Percentiles rank a stretch among this genome's conserved stretches.
These are phyloP conservation scores for Incumbomyces delicatus DNA, from an alignment of 2,329 filamentous ascomycete species.

Conservation along the genomic window DNA sequence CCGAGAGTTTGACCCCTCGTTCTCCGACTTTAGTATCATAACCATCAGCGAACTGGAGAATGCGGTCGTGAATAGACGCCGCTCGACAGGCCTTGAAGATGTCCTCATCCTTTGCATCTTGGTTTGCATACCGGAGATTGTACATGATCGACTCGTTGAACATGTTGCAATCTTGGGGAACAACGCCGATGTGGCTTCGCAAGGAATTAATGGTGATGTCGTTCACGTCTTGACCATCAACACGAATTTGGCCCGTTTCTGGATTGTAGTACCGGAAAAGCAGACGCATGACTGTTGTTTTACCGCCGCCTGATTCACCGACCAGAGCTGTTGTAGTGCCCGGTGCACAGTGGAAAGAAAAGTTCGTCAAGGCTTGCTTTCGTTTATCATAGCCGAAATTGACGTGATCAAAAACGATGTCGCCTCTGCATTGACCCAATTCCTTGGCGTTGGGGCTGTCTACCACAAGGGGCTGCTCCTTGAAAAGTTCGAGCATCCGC, in stretches of 20 bases:
- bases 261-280: slow-evolving; percentile 96
- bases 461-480: slow-evolving; percentile 83
- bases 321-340: slow-evolving; percentile 94
- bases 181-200: slow-evolving; percentile 81
- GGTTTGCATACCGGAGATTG: slow-evolving; percentile 83
- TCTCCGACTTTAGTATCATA: slow-evolving; percentile 89
- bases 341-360: slow-evolving; percentile 75
- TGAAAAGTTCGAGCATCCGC: slow-evolving; percentile 88
- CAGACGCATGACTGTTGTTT: slow-evolving; percentile 90
- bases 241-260: slow-evolving; percentile 64
- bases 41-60: slow-evolving; percentile 75
- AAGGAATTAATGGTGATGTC: slow-evolving; percentile 90
- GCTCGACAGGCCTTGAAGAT: slow-evolving; percentile 73
- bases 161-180: slow-evolving; percentile 89
- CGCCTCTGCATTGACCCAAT: slow-evolving; percentile 62
- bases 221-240: slow-evolving; percentile 77
- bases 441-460: slow-evolving; percentile 58
- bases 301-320: slow-evolving; percentile 91
- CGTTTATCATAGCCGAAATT: slow-evolving; percentile 83
- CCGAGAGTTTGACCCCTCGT: slow-evolving; percentile 74
- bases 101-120: slow-evolving; percentile 67
- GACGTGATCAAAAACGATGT: slow-evolving; percentile 79
- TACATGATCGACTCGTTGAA: slow-evolving; percentile 96
- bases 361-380: slow-evolving; percentile 70
- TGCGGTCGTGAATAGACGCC: slow-evolving; percentile 87